Evolutionary conservation across 1,284 basidiomycete species (phyloP).

Genomic region (Cutaneotrichosporon cutaneum): DNA sequence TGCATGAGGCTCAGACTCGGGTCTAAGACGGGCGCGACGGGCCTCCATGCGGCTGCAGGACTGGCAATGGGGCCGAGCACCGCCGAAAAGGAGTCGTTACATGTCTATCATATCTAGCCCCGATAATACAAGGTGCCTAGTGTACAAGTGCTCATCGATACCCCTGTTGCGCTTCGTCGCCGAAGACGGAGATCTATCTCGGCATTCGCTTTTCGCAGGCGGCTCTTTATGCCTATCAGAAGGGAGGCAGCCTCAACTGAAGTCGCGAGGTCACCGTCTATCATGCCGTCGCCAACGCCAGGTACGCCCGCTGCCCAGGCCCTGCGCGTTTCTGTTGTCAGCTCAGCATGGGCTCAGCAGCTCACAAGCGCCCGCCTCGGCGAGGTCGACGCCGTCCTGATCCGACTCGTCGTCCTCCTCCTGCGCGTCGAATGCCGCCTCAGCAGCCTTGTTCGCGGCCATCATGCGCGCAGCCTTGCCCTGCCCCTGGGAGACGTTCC

Average conservation of each 20-base stretch:
- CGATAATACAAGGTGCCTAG: no score
- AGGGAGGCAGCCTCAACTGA: no score
- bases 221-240: no score
- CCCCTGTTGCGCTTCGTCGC: no score
- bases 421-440: constrained; percentile 12
- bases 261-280: background rate
- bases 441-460: constrained; percentile 25
- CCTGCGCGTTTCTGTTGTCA: background rate
- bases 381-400: constrained; percentile 13
- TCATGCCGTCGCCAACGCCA: no score
- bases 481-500: constrained; percentile 29
- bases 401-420: constrained; percentile 17
- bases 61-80: background rate
- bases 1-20: background rate
- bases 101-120: no score
- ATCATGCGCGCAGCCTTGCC: constrained; percentile 38
- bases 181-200: background rate
- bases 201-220: background rate
- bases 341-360: background rate
- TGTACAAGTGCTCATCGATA: background rate
- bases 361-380: constrained; percentile 9
- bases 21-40: background rate
- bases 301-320: no score
- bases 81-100: background rate
- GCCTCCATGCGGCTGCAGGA: background rate